These are phyloP conservation scores for Pascua guehoae DNA, from an alignment of 1,284 basidiomycete species.

Conservation along the genomic window DNA sequence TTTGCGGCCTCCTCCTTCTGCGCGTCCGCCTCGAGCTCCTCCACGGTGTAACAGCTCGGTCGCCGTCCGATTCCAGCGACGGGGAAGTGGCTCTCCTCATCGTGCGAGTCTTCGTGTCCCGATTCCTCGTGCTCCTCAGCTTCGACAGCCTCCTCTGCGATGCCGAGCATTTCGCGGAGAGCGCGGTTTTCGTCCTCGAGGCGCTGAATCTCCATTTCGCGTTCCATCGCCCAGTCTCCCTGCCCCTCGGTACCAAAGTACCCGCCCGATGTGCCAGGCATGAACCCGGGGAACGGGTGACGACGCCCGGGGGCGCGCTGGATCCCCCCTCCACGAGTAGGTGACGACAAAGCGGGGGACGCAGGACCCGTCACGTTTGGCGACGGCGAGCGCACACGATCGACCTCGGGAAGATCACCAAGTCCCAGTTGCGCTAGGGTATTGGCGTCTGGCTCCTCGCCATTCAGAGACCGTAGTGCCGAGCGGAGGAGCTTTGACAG, in stretches of 20 bases:
- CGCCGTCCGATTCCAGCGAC: slow-evolving; percentile 15
- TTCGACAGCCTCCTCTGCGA: slow-evolving; percentile 47
- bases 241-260: slow-evolving; percentile 47
- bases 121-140: slow-evolving; percentile 13
- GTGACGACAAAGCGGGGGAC: too few species aligned
- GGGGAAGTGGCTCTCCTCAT: slow-evolving; percentile 2
- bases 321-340: not conserved
- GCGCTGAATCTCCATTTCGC: slow-evolving; percentile 75
- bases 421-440: too few species aligned
- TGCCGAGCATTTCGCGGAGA: slow-evolving; percentile 67
- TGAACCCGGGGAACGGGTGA: slow-evolving; percentile 31
- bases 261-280: slow-evolving; percentile 40
- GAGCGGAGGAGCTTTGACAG: slow-evolving; percentile 67
- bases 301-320: slow-evolving; percentile 11
- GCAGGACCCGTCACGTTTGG: too few species aligned
- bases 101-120: slow-evolving; percentile 2
- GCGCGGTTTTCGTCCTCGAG: slow-evolving; percentile 75
- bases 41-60: slow-evolving; percentile 35
- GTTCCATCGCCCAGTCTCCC: slow-evolving; percentile 75
- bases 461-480: slow-evolving; percentile 67
- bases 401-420: too few species aligned
- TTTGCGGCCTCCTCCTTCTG: slow-evolving; percentile 23
- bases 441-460: slow-evolving; percentile 54
- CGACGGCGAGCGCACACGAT: too few species aligned
- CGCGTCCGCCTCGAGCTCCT: slow-evolving; percentile 39